Evolutionary conservation across 768 basidiomycete genomes (phyloP), one percentile per base, ranked within the genome.

Genomic region (Auricularia heimuer): DNA sequence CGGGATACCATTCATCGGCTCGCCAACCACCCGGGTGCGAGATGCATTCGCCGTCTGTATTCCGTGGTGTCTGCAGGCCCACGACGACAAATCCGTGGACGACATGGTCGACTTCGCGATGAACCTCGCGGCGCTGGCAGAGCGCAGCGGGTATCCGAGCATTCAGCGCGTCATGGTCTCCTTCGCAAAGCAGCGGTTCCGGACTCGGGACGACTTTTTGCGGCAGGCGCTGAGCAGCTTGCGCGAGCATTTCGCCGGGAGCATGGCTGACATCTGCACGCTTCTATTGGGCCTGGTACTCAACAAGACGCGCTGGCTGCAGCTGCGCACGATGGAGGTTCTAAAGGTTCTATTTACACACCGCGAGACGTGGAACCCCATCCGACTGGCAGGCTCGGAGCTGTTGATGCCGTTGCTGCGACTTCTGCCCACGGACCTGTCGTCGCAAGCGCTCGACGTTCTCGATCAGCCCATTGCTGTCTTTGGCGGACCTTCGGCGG

Each of bases 191-290:
- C 80, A 81, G 24, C 88, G 90, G 62, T 97, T 98, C 80, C 82
- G 94, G 61, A 93, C 93, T 1, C 88, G 88, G 70, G 94, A 98
- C 63, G 94, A 97, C 75, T 96, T 96, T 77, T 82, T 96, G 65
- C 86, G 92, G 3, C 93, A 97, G 72, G 93, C 92, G 0, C 87
- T 93, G 24, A 80, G 85, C 1, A 88, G 90, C 69, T 81, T 98
- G 44, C 85, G 93, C 24, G 94, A 97, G 71, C 87, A 92, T 74
- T 94, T 92, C 71, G 85, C 85, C 0, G 78, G 79, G 3, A 82
- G 90, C 62, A 91, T 91, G 84, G 82, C 88, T 2, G 87, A 93
- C 35, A 85, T 94, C 21, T 86, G 92, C 61, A 90, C 91, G 0
- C 80, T 94, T 16, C 83, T 97, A n/a, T 81, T 96, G 11, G 89